phyloP scores from a whole-genome alignment of 164 flowering plant species.

The Vitis riparia region DNA sequence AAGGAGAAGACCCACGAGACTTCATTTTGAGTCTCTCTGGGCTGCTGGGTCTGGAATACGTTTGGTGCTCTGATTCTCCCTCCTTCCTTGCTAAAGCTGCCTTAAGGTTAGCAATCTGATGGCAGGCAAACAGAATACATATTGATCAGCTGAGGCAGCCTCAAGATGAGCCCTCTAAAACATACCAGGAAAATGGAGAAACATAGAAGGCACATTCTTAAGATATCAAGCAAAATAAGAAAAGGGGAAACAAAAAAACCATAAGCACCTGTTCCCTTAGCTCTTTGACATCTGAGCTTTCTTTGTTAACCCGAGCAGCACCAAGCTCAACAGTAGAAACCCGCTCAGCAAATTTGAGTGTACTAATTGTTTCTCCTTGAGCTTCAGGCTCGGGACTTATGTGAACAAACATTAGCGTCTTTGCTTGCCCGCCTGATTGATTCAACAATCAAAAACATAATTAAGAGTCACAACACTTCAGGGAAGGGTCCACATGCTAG shows the following conservation, averaged over 20 bases:
- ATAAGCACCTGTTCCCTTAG: conserved; percentile 54
- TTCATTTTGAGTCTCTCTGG: conserved; percentile 46
- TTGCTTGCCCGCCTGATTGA: conserved; percentile 66
- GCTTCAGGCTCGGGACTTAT: conserved; percentile 64
- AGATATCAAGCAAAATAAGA: neutral
- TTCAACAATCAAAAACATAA: neutral
- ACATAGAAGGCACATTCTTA: neutral
- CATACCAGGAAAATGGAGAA: neutral
- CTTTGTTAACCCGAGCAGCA: conserved; percentile 62
- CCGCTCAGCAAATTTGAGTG: conserved; percentile 71
- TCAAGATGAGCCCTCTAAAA: neutral
- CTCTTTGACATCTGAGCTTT: conserved; percentile 50
- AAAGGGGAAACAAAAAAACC: neutral
- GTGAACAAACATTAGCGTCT: conserved; percentile 74
- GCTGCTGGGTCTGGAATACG: conserved; percentile 32
- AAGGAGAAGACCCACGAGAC: conserved; percentile 41
- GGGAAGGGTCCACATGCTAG: neutral
- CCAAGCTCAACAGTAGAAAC: conserved; percentile 70
- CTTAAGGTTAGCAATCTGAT: conserved; percentile 72
- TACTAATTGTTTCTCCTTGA: conserved; percentile 57
- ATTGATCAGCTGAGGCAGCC: neutral
- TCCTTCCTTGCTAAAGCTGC: conserved; percentile 80
- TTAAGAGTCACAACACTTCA: neutral
- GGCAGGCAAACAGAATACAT: neutral
- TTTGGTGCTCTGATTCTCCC: conserved; percentile 35